Percentiles rank a stretch among this genome's conserved stretches.
These are phyloP conservation scores for Cucumis melo DNA, from an alignment of 306 rosid genomes.

Conservation along the genomic window DNA sequence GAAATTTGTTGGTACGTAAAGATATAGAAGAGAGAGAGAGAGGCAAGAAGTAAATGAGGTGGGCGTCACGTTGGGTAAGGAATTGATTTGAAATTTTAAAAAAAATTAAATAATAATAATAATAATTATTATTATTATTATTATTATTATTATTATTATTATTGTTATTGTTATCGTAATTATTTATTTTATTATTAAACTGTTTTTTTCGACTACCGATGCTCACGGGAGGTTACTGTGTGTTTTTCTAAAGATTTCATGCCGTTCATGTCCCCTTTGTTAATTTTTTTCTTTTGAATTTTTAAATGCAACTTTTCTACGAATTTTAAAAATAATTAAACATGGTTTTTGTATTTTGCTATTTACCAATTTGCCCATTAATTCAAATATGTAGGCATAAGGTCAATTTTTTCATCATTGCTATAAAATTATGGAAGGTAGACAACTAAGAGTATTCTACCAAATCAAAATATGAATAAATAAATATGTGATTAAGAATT, in stretches of 20 bases:
- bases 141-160: too few relatives aligned
- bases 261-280: background rate
- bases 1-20: background rate
- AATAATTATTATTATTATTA: background rate
- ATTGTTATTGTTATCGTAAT: too few relatives aligned
- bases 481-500: background rate
- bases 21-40: background rate
- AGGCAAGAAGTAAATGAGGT: background rate
- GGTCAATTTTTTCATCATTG: background rate
- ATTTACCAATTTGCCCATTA: background rate
- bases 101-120: background rate
- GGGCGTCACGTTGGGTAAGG: slow-evolving; percentile 10
- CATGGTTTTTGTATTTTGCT: background rate
- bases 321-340: too few relatives aligned
- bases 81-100: background rate
- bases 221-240: slow-evolving; percentile 26
- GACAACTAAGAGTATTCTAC: background rate
- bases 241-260: slow-evolving; percentile 1
- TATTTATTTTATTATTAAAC: slow-evolving; percentile 16
- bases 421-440: background rate
- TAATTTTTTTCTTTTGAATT: background rate
- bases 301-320: background rate
- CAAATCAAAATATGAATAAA: background rate
- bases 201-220: slow-evolving; percentile 10
- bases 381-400: background rate